Conservation (phyloP, 2,329 filamentous ascomycete species). For the Epichloe elymi region DNA sequence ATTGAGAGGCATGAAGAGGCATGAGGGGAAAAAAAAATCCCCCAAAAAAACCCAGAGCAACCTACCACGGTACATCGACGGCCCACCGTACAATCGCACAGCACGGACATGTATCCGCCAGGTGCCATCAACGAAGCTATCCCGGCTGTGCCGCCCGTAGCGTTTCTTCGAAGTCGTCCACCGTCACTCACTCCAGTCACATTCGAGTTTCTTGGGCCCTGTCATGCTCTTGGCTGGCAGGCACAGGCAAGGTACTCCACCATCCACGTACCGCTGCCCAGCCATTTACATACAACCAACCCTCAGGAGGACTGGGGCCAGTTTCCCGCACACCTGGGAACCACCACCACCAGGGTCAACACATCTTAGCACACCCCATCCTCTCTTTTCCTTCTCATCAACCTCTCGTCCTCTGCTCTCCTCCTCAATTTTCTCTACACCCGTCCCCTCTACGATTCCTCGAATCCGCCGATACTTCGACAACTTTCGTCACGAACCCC, state of each 20-base stretch:
- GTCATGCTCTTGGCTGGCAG: background rate
- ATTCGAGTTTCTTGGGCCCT: background rate
- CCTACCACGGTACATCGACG: background rate
- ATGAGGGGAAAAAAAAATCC: background rate
- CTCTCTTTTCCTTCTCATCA: slow-evolving; percentile 4
- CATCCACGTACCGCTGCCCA: background rate
- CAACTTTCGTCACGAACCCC: slow-evolving; percentile 20
- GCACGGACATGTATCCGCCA: background rate
- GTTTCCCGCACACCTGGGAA: slow-evolving; percentile 1
- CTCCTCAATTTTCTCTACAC: slow-evolving; percentile 9
- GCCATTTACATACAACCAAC: background rate
- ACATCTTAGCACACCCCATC: background rate
- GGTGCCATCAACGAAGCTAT: background rate
- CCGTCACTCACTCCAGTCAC: slow-evolving; percentile 3
- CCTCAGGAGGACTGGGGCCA: background rate
- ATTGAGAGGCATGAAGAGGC: background rate
- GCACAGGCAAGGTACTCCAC: background rate
- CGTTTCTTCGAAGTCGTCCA: background rate
- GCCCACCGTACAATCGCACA: background rate
- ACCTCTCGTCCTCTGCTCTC: slow-evolving; percentile 5
- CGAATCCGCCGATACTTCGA: slow-evolving; percentile 25
- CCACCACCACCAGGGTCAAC: background rate
- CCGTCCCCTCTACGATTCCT: slow-evolving; percentile 17
- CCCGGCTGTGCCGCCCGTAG: slow-evolving; percentile 14
- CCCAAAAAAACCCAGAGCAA: background rate